Evolutionary conservation across 2,329 filamentous ascomycete genomes (phyloP), one percentile per base, ranked within the genome.

Genomic region (Neocatenulostroma microsporum): DNA sequence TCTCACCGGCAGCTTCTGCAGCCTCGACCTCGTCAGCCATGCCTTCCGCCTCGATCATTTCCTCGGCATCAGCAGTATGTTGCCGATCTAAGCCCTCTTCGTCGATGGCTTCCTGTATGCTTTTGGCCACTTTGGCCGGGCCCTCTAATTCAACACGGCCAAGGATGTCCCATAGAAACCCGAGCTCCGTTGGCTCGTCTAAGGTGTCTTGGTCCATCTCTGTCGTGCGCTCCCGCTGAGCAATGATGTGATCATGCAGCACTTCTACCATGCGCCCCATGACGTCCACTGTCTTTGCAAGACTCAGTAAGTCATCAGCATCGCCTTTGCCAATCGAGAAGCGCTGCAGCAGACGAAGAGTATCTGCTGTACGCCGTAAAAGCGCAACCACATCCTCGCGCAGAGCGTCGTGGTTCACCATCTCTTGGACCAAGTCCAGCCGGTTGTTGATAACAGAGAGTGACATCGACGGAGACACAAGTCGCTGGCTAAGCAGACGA

Each of bases 251-350:
- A n/a, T 49, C 44, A 26, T 57, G 50, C 11, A 70, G 41, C 9
- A 76, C 60, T 19, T 57, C 51, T 1, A 74, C 67, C 29, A 94
- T 78, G 13, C 80, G 73, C 37, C 76, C 71, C 4, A 84, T 87
- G 5, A 83, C 79, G 34, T 74, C 63, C 41, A 96, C 84, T 1
- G 91, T 94, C 48, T 75, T 81, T 1, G 85, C 84, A 11, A 98
- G 69, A 33, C 78, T 82, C 28, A 96, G 68, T 24, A 98, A 72
- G 59, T 96, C 91, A 55, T 96, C 89, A 1, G 89, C 74, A 53
- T 94, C 84, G n/a, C 89, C 91, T 45, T 85, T 77, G 9, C 89
- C 88, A 7, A 96, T 74, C 1, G 89, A 84, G 58, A 98, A 96
- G 56, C 91, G 95, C 54, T 96, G 91, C 2, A 94, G 79, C 3